Percentiles rank a stretch among this genome's conserved stretches.
These are phyloP conservation scores for Vigna unguiculata DNA, from an alignment of 306 rosid genomes.

Conservation along the genomic window DNA sequence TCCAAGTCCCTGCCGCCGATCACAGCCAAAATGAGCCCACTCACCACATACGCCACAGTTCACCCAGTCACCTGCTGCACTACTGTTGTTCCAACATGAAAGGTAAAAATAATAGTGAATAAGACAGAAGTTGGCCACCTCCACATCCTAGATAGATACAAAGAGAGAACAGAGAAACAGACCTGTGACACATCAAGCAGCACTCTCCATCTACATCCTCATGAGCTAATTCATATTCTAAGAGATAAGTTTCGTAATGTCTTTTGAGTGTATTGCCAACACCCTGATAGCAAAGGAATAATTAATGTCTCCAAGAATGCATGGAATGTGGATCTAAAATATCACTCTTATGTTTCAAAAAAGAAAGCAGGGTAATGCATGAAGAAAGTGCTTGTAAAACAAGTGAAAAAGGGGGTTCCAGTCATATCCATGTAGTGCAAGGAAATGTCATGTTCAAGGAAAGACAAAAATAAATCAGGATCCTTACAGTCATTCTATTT, in stretches of 20 bases:
- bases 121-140: constrained; percentile 16
- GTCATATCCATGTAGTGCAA: constrained; percentile 10
- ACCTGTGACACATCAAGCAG: constrained; percentile 77
- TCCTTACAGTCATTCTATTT: constrained; percentile 94
- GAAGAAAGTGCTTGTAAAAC: not conserved
- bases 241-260: constrained; percentile 92
- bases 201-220: constrained; percentile 99
- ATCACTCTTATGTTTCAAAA: not conserved
- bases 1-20: constrained; percentile 92
- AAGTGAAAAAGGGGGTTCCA: not conserved
- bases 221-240: constrained; percentile 92
- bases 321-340: constrained; percentile 3
- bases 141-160: not conserved
- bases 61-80: constrained; percentile 99
- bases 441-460: constrained; percentile 2
- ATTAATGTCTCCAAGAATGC: constrained; percentile 31
- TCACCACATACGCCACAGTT: constrained; percentile 96
- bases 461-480: constrained; percentile 27
- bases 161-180: not conserved
- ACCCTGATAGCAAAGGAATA: constrained; percentile 69
- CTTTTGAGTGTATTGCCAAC: constrained; percentile 96
- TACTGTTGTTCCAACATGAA: constrained; percentile 62
- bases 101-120: constrained; percentile 30
- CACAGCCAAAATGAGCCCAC: constrained; percentile 99
- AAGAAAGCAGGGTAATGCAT: not conserved